Base-by-base conservation (phyloP, 441 rosid genomes). In the Lagerstroemia fauriei region DNA sequence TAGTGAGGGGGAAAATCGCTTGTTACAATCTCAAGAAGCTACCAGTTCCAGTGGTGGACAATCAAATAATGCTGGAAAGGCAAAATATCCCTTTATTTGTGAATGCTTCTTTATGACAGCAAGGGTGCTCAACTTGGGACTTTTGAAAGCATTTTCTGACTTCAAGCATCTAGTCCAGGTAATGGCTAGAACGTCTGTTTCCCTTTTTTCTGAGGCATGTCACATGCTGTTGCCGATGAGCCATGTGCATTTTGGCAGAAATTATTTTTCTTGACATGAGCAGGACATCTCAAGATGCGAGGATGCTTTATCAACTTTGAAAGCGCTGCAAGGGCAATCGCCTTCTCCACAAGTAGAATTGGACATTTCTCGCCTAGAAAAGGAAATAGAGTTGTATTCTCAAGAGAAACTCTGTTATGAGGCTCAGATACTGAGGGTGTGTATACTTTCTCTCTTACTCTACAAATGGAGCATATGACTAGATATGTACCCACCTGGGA, bases 51-150 rank as follows among this genome's bases (percentile, higher is more conserved):
- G 94, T 73, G 84, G 89, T 70, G 86, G 83, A 84, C 81, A 88
- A 83, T 83, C 87, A 84, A 89, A 85, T 61, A 56, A 88, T 78
- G 85, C 85, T 75, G 87, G 73, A 83, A 88, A 83, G 76, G 68
- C 87, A 70, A 93, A 92, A 85, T 94, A 86, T 86, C 81, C 90
- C 17, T 97, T 95, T 89, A 94, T 94, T 56, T 94, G 97, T 87
- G 98, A 97, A 91, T 92, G 98, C 89, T 97, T 97, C 93, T 95
- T 97, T 85, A 97, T 97, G 98, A 93, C 98, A 65, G 97, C 97
- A 77, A 90, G 98, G 93, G 98, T 91, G 83, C 97, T 95, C 78
- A 97, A 93, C 87, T 87, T 97, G 90, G 97, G 99, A 81, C 92
- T 97, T 80, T 79, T 97, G 81, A 97, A 97, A 90, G 95, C 98